Conservation (phyloP, 495 filamentous ascomycete species). For the Acidomyces sp. region DNA sequence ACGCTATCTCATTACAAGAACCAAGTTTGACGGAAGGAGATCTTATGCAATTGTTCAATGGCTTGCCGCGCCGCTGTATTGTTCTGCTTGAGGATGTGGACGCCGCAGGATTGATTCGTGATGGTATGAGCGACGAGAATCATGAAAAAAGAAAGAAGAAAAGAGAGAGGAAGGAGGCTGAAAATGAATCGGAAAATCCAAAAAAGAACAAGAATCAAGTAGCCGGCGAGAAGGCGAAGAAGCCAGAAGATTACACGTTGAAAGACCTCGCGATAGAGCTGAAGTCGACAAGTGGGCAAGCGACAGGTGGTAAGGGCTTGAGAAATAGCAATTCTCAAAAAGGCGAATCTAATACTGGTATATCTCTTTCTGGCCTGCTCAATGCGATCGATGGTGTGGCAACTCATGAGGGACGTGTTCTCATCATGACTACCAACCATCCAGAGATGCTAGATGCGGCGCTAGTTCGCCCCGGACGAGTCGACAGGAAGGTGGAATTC, state of each 20-base stretch:
- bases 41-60: constrained; percentile 55
- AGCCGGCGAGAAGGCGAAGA: constrained; percentile 1
- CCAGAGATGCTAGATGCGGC: constrained; percentile 62
- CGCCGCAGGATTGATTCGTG: constrained; percentile 54
- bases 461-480: constrained; percentile 60
- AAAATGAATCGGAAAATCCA: not conserved
- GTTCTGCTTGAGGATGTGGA: constrained; percentile 68
- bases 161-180: constrained; percentile 2
- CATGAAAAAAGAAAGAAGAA: constrained; percentile 4
- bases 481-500: constrained; percentile 62
- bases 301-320: constrained; percentile 4
- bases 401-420: constrained; percentile 63
- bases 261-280: constrained; percentile 18
- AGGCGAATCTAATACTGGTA: constrained; percentile 32
- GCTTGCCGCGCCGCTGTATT: constrained; percentile 52
- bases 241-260: constrained; percentile 13
- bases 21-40: constrained; percentile 55
- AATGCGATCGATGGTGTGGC: constrained; percentile 77
- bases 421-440: constrained; percentile 78
- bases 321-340: not conserved
- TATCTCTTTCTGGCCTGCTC: constrained; percentile 65
- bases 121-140: constrained; percentile 13
- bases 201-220: constrained; percentile 4
- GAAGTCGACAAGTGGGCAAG: constrained; percentile 9
- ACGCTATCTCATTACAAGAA: constrained; percentile 53